Evolutionary conservation across 169 alveolate genomes (phyloP).

Genomic region (Eimeria acervulina): DNA sequence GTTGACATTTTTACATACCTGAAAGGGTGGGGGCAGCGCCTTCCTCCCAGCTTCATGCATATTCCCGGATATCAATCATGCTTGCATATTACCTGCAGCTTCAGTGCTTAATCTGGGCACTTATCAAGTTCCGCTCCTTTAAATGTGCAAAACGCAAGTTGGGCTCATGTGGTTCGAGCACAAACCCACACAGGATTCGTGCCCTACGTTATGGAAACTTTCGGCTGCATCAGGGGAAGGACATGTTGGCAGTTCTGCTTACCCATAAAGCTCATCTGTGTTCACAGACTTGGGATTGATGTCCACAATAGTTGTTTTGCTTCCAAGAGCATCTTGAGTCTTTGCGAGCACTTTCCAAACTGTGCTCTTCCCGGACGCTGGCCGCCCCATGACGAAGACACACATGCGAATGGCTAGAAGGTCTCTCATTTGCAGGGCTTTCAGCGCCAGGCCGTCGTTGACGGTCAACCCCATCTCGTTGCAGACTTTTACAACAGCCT

Average conservation of each 20-base stretch:
- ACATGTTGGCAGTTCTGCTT: background rate
- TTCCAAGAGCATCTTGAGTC: slow-evolving; percentile 95
- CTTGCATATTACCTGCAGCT: background rate
- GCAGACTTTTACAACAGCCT: slow-evolving; percentile 90
- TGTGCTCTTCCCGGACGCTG: slow-evolving; percentile 97
- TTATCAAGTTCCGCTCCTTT: no score
- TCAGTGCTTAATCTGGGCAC: no score
- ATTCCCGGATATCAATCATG: background rate
- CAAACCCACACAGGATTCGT: background rate
- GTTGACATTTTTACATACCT: slow-evolving; percentile 93
- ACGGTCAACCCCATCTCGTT: slow-evolving; percentile 88
- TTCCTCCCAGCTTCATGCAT: background rate
- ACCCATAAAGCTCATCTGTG: slow-evolving; percentile 96
- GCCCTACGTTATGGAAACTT: background rate
- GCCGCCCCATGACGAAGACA: slow-evolving; percentile 98
- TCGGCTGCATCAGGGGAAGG: background rate
- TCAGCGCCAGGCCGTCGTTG: slow-evolving; percentile 92
- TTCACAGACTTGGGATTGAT: slow-evolving; percentile 95
- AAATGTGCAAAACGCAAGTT: background rate
- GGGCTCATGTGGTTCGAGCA: background rate
- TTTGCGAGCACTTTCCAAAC: slow-evolving; percentile 96
- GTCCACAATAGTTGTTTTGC: slow-evolving; percentile 95
- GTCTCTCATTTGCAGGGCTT: slow-evolving; percentile 96
- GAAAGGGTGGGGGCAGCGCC: slow-evolving; percentile 13
- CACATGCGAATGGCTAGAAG: slow-evolving; percentile 97